Evolutionary conservation across 192 early-diverging fungal species (phyloP).

Genomic region (Kickxella alabastrina): DNA sequence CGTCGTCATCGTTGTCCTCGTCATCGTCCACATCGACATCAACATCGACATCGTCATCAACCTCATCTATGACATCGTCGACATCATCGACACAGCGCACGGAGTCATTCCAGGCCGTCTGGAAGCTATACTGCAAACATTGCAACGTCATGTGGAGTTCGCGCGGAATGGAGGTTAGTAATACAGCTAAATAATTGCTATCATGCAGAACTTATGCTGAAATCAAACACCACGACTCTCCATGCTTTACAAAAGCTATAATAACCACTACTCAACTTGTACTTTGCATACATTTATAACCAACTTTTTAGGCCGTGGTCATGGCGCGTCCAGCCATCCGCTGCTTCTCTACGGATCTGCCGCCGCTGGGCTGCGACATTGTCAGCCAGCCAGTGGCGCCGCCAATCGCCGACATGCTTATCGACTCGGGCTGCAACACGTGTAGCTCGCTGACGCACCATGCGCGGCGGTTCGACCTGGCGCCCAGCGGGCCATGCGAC

Average conservation of each 20-base stretch:
- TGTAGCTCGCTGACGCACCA: conserved; percentile 41
- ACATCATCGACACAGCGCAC: conserved; percentile 5
- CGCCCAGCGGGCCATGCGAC: conserved; percentile 43
- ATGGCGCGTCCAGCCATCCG: conserved; percentile 47
- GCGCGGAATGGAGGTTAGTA: conserved; percentile 46
- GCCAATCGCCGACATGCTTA: conserved; percentile 29
- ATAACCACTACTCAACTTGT: no score
- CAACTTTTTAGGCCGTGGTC: conserved; percentile 35
- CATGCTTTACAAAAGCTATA: no score
- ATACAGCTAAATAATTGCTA: no score
- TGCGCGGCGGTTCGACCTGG: conserved; percentile 47
- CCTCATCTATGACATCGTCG: not conserved
- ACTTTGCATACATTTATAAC: not conserved
- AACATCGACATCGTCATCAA: conserved; percentile 2
- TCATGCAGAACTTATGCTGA: no score
- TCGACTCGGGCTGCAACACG: conserved; percentile 28
- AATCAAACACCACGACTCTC: no score
- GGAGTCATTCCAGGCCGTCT: conserved; percentile 49
- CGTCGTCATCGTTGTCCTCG: not conserved
- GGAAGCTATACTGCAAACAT: conserved; percentile 46
- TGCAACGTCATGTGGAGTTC: conserved; percentile 46
- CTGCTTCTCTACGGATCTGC: conserved; percentile 45
- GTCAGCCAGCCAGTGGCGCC: conserved; percentile 40
- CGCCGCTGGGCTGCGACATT: conserved; percentile 43
- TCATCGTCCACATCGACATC: not conserved